Evolutionary conservation across 768 basidiomycete species (phyloP).

Genomic region (Calvatia gigantea): DNA sequence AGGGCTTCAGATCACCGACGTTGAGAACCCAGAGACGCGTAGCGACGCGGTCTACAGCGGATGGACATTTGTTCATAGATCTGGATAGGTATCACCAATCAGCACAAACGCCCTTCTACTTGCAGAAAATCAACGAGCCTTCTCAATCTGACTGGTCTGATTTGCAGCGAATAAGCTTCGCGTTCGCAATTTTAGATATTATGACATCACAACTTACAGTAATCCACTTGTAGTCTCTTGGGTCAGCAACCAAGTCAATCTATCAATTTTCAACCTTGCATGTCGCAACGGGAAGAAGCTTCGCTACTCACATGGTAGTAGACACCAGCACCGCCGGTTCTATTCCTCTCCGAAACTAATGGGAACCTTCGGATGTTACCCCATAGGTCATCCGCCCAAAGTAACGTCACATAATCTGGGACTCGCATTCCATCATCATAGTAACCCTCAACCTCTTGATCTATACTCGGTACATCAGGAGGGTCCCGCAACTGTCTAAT

Average conservation of each 20-base stretch:
- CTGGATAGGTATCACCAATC: slow-evolving; percentile 20
- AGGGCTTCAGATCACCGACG: slow-evolving; percentile 72
- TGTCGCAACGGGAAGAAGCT: neutral
- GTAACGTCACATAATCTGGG: slow-evolving; percentile 56
- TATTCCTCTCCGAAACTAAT: slow-evolving; percentile 46
- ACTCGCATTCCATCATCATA: slow-evolving; percentile 61
- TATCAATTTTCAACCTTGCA: slow-evolving; percentile 15
- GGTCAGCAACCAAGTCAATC: slow-evolving; percentile 55
- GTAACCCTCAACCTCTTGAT: slow-evolving; percentile 62
- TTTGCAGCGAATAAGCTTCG: neutral
- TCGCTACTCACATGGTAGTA: slow-evolving; percentile 59
- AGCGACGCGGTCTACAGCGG: slow-evolving; percentile 56
- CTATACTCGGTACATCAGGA: slow-evolving; percentile 19
- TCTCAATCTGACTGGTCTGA: slow-evolving; percentile 49
- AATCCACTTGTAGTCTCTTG: slow-evolving; percentile 71
- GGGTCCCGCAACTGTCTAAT: neutral
- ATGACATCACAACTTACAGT: slow-evolving; percentile 32
- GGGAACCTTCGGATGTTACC: slow-evolving; percentile 67
- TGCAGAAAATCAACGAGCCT: slow-evolving; percentile 24
- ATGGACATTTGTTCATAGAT: slow-evolving; percentile 67
- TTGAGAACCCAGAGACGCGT: slow-evolving; percentile 66
- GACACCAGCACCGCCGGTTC: slow-evolving; percentile 64
- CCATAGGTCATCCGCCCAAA: slow-evolving; percentile 76
- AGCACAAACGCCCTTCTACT: neutral
- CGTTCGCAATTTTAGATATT: neutral